Evolutionary conservation across 139 green algal species (phyloP), one percentile per base, ranked within the genome.

Genomic region (Auxenochlorella pyrenoidosa): DNA sequence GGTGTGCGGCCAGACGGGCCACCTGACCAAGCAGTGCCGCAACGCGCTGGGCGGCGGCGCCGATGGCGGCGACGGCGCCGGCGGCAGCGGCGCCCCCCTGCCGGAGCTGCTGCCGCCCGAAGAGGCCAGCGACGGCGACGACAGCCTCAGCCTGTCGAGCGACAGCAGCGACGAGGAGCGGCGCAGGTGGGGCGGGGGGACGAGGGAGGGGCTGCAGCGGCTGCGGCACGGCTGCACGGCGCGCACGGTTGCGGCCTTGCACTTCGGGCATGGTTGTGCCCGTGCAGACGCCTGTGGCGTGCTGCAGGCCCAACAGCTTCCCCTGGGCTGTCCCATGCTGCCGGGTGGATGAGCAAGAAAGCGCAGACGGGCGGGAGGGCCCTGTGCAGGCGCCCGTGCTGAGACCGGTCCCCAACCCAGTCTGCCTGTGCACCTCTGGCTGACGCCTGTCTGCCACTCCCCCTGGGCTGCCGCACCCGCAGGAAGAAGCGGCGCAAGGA

Each of bases 21-120:
- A 98, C 91, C 92, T 98, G 24, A 97, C 96, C 18, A 96, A 96
- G 90, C 95, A 98, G 93, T 98, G 96, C 92, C 92, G 92, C 63
- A 97, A 97, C 87, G 83, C 70, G 15, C 86, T 79, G 38, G 72
- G 44, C 13, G 86, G 75, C 26, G 76, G 44, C 79, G 82, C 6
- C 60, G 88, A 75, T 2, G 81, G n/a, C 30, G 84, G 24, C 8
- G 75, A 18, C 8, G 41, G 5, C 32, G 78, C 22, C 5, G 44
- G 72, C 84, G 16, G 86, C 65, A 32, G 73, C 71, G 26, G 88
- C 79, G 73, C 22, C 18, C 76, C 75, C 73, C 66, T 66, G 83
- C 86, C 41, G 60, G 65, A 47, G 84, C 68, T 76, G 34, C 43
- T 32, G 43, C 28, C 16, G 43, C 75, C 75, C 12, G 75, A 10